phyloP scores from a whole-genome alignment of 1,284 basidiomycete genomes.

The Sporisorium graminicola region DNA sequence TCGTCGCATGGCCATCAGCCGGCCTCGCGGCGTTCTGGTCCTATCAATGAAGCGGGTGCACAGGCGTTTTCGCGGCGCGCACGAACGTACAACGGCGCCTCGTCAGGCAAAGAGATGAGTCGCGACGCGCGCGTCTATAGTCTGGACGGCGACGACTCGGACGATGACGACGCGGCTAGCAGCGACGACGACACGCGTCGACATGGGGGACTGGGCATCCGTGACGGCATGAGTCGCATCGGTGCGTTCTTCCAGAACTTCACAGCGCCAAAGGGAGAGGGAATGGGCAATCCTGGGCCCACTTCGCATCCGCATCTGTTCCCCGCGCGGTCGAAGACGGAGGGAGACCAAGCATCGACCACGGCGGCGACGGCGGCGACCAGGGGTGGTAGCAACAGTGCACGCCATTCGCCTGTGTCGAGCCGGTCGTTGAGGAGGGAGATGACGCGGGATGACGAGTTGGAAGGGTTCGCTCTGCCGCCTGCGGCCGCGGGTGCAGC shows the following conservation, averaged over 20 bases:
- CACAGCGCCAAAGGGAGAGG: constrained; percentile 52
- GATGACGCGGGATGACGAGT: constrained; percentile 12
- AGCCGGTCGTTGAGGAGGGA: constrained; percentile 9
- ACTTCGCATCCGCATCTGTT: constrained; percentile 50
- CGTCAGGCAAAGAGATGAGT: constrained; percentile 23
- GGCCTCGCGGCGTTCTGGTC: neutral
- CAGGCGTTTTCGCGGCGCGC: constrained; percentile 30
- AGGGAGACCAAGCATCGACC: no score
- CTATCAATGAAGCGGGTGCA: constrained; percentile 33
- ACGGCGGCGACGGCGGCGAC: constrained; percentile 1
- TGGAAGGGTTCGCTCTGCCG: constrained; percentile 16
- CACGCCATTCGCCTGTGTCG: neutral
- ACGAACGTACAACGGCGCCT: constrained; percentile 22
- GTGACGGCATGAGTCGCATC: constrained; percentile 40
- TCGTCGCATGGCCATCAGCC: constrained; percentile 20
- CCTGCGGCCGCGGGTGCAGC: constrained; percentile 8
- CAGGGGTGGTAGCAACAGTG: neutral
- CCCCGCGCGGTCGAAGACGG: constrained; percentile 8
- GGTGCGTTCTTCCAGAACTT: constrained; percentile 48
- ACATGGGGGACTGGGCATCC: constrained; percentile 26
- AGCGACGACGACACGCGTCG: constrained; percentile 25
- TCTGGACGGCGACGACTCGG: constrained; percentile 20
- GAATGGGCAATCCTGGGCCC: constrained; percentile 54
- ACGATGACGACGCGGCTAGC: neutral
- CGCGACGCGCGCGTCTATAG: constrained; percentile 25